phyloP scores from a whole-genome alignment of 2,329 filamentous ascomycete species.

The Teratosphaeriaceae sp. region DNA sequence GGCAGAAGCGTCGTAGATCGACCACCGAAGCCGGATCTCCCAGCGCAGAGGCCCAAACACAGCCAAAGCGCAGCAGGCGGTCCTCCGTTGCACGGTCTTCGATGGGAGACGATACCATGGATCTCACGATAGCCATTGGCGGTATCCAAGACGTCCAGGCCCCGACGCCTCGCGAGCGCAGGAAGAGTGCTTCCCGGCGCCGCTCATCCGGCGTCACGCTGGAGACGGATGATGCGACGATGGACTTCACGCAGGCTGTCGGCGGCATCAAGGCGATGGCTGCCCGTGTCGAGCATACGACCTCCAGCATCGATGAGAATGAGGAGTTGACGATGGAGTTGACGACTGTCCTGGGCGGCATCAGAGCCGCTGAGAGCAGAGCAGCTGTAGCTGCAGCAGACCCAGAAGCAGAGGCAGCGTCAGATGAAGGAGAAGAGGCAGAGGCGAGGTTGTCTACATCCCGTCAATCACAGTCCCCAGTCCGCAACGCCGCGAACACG shows the following conservation, averaged over 20 bases:
- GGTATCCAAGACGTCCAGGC: slow-evolving; percentile 23
- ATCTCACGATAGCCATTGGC: slow-evolving; percentile 33
- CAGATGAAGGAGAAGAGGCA: too few species aligned
- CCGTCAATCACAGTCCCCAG: slow-evolving; percentile 41
- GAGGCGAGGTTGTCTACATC: slow-evolving; percentile 22
- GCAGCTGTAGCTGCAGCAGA: background rate
- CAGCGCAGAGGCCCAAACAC: slow-evolving; percentile 10
- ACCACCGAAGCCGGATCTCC: slow-evolving; percentile 33
- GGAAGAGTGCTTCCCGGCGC: slow-evolving; percentile 29
- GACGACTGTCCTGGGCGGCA: slow-evolving; percentile 43
- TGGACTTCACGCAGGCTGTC: slow-evolving; percentile 52
- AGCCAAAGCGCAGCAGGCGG: slow-evolving; percentile 32
- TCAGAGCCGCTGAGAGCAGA: slow-evolving; percentile 28
- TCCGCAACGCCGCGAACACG: slow-evolving; percentile 37
- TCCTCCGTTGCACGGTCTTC: slow-evolving; percentile 30
- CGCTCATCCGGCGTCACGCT: slow-evolving; percentile 28
- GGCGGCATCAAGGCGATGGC: slow-evolving; percentile 33
- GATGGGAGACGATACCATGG: slow-evolving; percentile 36
- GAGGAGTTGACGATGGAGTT: slow-evolving; percentile 49
- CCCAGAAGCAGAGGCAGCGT: too few species aligned
- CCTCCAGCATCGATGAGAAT: slow-evolving; percentile 30
- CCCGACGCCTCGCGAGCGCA: slow-evolving; percentile 19
- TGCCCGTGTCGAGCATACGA: slow-evolving; percentile 7
- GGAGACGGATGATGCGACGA: slow-evolving; percentile 41
- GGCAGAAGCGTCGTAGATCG: slow-evolving; percentile 39